Evolutionary conservation across 2,329 filamentous ascomycete species (phyloP), one percentile per base, ranked within the genome.

Genomic region (Chaetomium olivaceum): DNA sequence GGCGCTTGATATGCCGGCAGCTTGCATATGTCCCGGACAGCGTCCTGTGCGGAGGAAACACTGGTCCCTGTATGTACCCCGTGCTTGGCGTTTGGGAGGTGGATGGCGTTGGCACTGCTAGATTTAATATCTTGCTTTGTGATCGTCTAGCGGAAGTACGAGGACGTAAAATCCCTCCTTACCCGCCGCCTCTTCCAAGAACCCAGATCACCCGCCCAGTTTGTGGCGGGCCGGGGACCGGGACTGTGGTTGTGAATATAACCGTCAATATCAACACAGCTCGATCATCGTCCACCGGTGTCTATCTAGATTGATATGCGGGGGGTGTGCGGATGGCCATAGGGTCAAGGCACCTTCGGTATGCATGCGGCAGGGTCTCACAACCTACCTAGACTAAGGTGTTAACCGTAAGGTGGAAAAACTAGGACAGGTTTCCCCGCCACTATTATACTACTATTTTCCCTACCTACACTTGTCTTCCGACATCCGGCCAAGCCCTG

Each of bases 251-350:
- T 9, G 51, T n/a, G 39, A 27, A 69, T 69, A 70, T 70, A 67
- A 33, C 70, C 63, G 67, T 58, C 46, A 33, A 65, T 69, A 69
- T 68, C 64, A 36, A 58, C 31, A 16, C 23, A 25, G 55, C 29
- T 31, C 3, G 43, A 19, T 66, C 58, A 23, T 39, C 58, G 62
- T 46, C 50, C 31, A 4, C 59, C 16, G 29, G 31, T 48, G 16
- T 55, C 23, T 55, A 27, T 55, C 33, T 62, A 70, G 58, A 71
- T 70, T 69, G 64, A 25, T 57, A 62, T 68, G 69, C 68, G 69
- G 68, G 66, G 64, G 58, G 36, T 33, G 21, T 56, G 36, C 23
- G 19, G 4, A 36, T 55, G 4, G 3, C 39, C 52, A 62, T 21
- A 51, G 8, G 8, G 58, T 21, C 36, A 5, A 54, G 19, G 59